Evolutionary conservation across 2,329 filamentous ascomycete genomes (phyloP).

Genomic region (Cordyceps javanica): DNA sequence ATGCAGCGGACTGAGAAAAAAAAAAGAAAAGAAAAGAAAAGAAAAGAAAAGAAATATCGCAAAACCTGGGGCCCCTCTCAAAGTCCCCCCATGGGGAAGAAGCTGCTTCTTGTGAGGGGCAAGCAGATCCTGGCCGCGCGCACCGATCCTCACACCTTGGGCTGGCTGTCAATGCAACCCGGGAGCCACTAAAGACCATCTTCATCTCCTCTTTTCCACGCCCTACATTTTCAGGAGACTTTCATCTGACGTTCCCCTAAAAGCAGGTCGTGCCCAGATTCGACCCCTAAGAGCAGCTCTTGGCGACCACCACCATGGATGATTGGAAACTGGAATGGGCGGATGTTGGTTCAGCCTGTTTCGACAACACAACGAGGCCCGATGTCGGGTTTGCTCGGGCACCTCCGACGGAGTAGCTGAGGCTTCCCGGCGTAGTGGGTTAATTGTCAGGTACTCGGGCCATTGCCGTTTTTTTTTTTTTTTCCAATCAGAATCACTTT

Average conservation of each 20-base stretch:
- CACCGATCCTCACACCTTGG: background rate
- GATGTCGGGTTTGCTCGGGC: slow-evolving; percentile 8
- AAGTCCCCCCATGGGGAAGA: slow-evolving; percentile 4
- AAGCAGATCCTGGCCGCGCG: background rate
- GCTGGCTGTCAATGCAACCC: background rate
- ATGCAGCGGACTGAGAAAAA: no score
- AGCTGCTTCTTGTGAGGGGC: no score
- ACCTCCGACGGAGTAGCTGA: background rate
- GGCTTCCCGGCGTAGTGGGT: background rate
- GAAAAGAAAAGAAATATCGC: background rate
- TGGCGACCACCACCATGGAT: background rate
- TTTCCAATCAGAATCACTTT: no score
- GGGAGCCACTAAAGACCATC: background rate
- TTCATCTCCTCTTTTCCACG: slow-evolving; percentile 10
- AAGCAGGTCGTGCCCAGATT: background rate
- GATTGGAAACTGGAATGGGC: background rate
- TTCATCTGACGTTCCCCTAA: background rate
- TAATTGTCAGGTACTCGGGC: background rate
- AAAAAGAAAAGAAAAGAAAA: no score
- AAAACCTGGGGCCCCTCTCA: background rate
- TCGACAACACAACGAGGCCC: background rate
- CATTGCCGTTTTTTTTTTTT: background rate
- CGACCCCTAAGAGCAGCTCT: slow-evolving; percentile 1
- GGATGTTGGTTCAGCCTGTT: background rate
- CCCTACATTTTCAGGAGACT: slow-evolving; percentile 5